These are phyloP conservation scores for Cordyceps militaris DNA, from an alignment of 2,329 filamentous ascomycete species.

Conservation along the genomic window DNA sequence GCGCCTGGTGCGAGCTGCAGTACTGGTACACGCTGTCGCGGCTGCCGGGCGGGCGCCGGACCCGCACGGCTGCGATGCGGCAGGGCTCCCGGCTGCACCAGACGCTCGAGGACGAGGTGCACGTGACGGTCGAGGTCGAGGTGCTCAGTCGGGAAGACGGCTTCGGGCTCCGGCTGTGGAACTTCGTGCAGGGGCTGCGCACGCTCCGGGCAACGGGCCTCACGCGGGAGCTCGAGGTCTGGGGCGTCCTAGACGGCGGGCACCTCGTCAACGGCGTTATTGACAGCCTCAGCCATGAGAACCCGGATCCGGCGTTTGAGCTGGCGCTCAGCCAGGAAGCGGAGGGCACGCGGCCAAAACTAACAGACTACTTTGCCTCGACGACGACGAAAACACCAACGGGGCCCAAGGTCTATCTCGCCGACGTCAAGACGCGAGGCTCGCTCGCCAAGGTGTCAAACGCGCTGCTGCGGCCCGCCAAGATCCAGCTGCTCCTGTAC, in stretches of 20 bases:
- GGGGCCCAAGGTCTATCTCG: constrained; percentile 56
- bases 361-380: constrained; percentile 35
- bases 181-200: constrained; percentile 77
- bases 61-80: constrained; percentile 74
- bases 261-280: constrained; percentile 85
- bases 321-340: constrained; percentile 40
- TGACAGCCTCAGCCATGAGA: constrained; percentile 72
- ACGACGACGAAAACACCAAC: constrained; percentile 11
- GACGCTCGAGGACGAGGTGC: constrained; percentile 76
- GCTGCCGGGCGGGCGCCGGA: constrained; percentile 63
- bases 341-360: constrained; percentile 28
- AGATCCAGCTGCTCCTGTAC: constrained; percentile 86
- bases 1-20: constrained; percentile 93
- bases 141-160: constrained; percentile 70
- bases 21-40: constrained; percentile 81
- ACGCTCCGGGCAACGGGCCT: constrained; percentile 63
- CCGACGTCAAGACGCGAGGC: constrained; percentile 80
- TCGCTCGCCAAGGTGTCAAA: constrained; percentile 57
- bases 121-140: constrained; percentile 66
- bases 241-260: constrained; percentile 76
- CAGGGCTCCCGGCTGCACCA: constrained; percentile 74
- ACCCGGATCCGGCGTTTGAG: constrained; percentile 67
- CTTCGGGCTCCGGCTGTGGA: constrained; percentile 82
- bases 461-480: constrained; percentile 65
- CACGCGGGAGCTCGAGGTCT: constrained; percentile 73